Conservation (phyloP, 225 moss, liverwort and hornwort genomes). For the Pseudisothecium myosuroides region DNA sequence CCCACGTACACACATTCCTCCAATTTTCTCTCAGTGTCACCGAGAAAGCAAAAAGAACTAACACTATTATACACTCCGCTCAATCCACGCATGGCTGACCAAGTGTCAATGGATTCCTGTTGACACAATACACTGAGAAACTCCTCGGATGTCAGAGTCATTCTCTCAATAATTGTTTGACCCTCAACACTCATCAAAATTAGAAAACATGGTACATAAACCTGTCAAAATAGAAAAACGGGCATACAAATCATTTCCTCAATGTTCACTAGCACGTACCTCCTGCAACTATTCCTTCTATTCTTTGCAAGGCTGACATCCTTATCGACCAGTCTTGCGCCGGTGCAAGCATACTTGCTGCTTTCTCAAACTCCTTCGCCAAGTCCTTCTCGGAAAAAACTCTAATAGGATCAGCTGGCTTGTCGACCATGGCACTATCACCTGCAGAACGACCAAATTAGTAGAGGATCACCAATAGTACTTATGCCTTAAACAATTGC, state of each 20-base stretch:
- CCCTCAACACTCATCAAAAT: not conserved
- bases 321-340: conserved; percentile 95
- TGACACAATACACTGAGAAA: not conserved
- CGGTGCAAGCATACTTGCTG: conserved; percentile 64
- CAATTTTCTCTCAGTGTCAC: not conserved
- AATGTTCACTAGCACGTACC: conserved; percentile 24
- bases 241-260: not conserved
- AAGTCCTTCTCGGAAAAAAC: conserved; percentile 89
- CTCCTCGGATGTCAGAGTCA: not conserved
- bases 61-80: not conserved
- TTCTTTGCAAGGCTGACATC: conserved; percentile 79
- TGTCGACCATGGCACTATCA: conserved; percentile 47
- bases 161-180: not conserved
- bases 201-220: not conserved
- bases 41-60: not conserved
- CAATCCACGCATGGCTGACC: not conserved
- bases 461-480: not conserved
- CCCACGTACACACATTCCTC: not conserved
- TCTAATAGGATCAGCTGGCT: conserved; percentile 71
- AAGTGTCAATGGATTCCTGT: not conserved
- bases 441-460: conserved; percentile 28
- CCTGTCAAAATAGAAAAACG: not conserved
- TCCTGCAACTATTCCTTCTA: conserved; percentile 87
- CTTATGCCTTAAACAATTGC: not conserved
- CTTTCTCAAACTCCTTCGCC: conserved; percentile 81